These are phyloP conservation scores for Colletotrichum lentis DNA, from an alignment of 2,329 filamentous ascomycete species.

Conservation along the genomic window DNA sequence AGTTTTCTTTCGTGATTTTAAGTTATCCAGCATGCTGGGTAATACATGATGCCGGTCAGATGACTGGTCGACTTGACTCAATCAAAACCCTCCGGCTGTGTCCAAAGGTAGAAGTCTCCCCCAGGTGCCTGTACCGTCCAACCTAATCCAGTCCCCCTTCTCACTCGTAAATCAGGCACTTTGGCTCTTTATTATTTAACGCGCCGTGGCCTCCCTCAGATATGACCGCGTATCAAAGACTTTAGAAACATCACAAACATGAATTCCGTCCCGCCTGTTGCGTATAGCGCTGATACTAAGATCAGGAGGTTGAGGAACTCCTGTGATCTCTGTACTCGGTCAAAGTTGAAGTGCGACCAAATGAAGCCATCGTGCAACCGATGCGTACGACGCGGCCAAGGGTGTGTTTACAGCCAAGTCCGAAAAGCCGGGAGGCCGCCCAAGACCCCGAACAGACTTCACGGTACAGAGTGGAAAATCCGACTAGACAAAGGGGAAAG, in stretches of 20 bases:
- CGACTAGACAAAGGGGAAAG: background rate
- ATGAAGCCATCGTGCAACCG: slow-evolving; percentile 9
- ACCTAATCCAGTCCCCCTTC: too few species aligned
- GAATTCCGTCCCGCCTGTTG: background rate
- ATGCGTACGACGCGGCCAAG: background rate
- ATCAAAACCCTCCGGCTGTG: background rate
- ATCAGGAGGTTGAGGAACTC: slow-evolving; percentile 14
- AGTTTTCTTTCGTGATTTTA: background rate
- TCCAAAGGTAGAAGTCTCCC: too few species aligned
- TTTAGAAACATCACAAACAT: background rate
- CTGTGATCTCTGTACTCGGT: slow-evolving; percentile 11
- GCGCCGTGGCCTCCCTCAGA: background rate
- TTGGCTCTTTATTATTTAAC: background rate
- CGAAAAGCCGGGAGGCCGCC: slow-evolving; percentile 9
- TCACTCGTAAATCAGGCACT: too few species aligned
- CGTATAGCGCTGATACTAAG: background rate
- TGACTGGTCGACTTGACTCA: background rate
- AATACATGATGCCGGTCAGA: background rate
- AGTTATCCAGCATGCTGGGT: background rate
- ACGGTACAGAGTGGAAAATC: background rate
- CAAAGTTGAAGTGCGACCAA: slow-evolving; percentile 22
- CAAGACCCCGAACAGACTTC: background rate
- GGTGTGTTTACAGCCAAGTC: slow-evolving; percentile 9
- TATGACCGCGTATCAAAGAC: background rate
- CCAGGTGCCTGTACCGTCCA: background rate